A percentile compares a stretch with the other conserved stretches of the same genome.
phyloP scores from a whole-genome alignment of 345 rosid species.

The Litchi chinensis region DNA sequence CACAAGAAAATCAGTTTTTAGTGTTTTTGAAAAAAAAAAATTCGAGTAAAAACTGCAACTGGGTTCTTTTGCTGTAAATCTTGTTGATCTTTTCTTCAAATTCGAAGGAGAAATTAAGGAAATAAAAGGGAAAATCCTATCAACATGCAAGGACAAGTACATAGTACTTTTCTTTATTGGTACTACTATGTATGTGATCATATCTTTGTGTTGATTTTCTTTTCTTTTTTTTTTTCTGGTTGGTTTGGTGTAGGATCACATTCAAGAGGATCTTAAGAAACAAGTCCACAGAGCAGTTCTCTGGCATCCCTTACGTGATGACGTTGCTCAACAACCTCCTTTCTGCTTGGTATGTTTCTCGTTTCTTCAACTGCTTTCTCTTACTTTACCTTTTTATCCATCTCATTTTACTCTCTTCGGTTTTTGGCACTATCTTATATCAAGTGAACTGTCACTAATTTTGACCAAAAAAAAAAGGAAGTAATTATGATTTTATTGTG shows the following conservation, averaged over 20 bases:
- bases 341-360: slow-evolving; percentile 75
- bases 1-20: not conserved
- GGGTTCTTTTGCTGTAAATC: not conserved
- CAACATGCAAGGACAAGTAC: not conserved
- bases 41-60: slow-evolving; percentile 10
- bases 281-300: slow-evolving; percentile 84
- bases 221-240: no score
- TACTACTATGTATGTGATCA: not conserved
- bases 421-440: not conserved
- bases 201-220: not conserved
- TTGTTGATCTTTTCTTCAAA: slow-evolving; percentile 9
- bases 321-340: slow-evolving; percentile 96
- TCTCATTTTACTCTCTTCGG: not conserved
- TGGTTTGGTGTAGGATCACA: slow-evolving; percentile 60
- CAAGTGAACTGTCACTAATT: not conserved
- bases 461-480: not conserved
- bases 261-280: slow-evolving; percentile 72
- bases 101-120: slow-evolving; percentile 9
- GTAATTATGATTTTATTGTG: not conserved
- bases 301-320: slow-evolving; percentile 97
- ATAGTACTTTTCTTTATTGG: not conserved
- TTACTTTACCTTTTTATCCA: not conserved
- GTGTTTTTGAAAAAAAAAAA: not conserved
- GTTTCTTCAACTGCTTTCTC: not conserved
- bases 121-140: not conserved